Base-by-base conservation (phyloP, 805 yeast species). In the Hanseniaspora meyeri region DNA sequence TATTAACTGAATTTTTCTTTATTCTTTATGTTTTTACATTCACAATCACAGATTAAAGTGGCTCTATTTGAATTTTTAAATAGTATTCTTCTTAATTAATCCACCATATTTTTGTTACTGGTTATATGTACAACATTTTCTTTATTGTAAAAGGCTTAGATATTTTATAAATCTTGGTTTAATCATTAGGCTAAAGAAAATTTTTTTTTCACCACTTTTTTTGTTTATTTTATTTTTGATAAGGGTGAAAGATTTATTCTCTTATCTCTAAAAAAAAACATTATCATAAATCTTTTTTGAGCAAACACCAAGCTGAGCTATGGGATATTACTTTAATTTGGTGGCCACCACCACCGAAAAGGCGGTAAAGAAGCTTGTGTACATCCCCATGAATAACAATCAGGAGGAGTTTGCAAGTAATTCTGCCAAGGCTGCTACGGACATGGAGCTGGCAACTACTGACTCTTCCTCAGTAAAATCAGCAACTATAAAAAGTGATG, bases 341-440 rank as follows among this genome's bases (percentile, higher is more conserved):
- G 24, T 50, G 32, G 20, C 17, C 16, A 20, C 19, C 2, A 17
- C 29, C 24, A 14, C 39, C 14, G 48, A 45, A 17, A 43, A 29
- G 19, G 9, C 24, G 6, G 27, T 51, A 8, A 51, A 36, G 27
- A 43, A 36, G 10, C 12, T 51, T 5, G 38, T 17, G 11, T 51
- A 43, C 16, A 9, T 51, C 17, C 55, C 55, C 14, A 51, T 51
- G 49, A 51, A 51, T 14, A 51, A 45, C n/a, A 51, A 51, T 7
- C 17, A 31, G 19, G n/a, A 51, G 3, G 19, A 37, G 9, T 19
- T 16, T 34, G 17, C 19, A 7, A n/a, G 16, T 29, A 24, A 14
- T 10, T 14, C 7, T 12, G 42, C 3, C 36, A 34, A 12, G 12
- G 20, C 27, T 20, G 7, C 20, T 10, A 19, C 19, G 10, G 8